Evolutionary conservation across 192 early-diverging fungal species (phyloP), one percentile per base, ranked within the genome.

Genomic region (Geosiphon pyriformis): DNA sequence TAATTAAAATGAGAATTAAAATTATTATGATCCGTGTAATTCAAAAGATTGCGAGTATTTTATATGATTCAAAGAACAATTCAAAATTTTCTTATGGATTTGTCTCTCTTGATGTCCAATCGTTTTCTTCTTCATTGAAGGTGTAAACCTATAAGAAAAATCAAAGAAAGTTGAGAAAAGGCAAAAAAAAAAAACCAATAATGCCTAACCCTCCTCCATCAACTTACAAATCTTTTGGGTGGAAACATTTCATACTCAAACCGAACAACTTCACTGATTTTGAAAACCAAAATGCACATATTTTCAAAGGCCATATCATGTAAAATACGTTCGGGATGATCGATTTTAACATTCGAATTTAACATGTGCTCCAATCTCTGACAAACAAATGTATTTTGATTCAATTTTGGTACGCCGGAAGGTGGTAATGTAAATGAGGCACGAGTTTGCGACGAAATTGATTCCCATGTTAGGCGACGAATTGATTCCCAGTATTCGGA

Each of bases 251-350:
- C 65, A 52, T 80, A 77, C 32, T 85, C 76, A 59, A 78, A 76
- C 57, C 88, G 82, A 8, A 85, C 83, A 12, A 92, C 87, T 33
- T 79, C 79, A 48, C 66, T 68, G 2, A 82, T 78, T 58, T 88
- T 88, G 59, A 88, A 89, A 2, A 88, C 76, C 58, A 92, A 59
- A 31, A 92, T 61, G 64, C 86, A 86, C 70, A 87, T 90, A 66
- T 90, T 89, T 59, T 92, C 90, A 58, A 88, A 67, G 0, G 90
- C 90, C 63, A 79, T 74, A 60, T 86, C 86, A 72, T 90, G 85
- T 49, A 83, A 59, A 26, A 83, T 68, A 56, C 80, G 76, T n/a
- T 78, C 65, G 18, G 83, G 79, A 56, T 83, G 73, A 35, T 83
- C 77, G 22, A 23, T 25, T 29, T 4, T 23, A 18, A 35, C 37